Base-by-base conservation (phyloP, 305 asterid genomes). In the Withania somnifera region DNA sequence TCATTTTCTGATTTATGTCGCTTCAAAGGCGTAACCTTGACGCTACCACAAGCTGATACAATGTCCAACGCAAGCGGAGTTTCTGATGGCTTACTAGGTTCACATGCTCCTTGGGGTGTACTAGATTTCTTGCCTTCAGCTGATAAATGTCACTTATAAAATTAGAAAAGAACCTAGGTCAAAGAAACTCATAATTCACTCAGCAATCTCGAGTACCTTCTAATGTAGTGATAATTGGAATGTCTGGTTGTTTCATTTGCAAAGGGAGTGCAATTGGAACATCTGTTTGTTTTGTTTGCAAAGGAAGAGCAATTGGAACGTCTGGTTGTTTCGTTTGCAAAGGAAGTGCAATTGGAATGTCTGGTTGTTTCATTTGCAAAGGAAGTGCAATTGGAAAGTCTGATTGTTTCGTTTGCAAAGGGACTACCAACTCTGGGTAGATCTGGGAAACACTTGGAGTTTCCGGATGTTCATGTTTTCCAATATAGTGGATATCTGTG, bases 401-500 rank as follows among this genome's bases (percentile, higher is more conserved):
- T n/a, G n/a, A n/a, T n/a, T n/a, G n/a, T n/a, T 78, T 86, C 69
- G 79, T 86, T 87, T 88, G 92, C 19, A 82, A 34, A 84, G 87
- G 85, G n/a, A 82, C 68, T 26, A 67, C 85, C 83, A 76, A 42
- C 51, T 84, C 76, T 45, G 93, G 56, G 80, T 86, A 57, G 77
- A 66, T 84, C 81, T 81, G 91, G 32, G 90, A 88, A 78, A 84
- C 84, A 84, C 84, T 84, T 51, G 86, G 92, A 76, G 93, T 90
- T 89, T 87, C 89, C 77, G 93, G 93, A 82, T 95, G 99, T 82
- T 88, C 89, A 85, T 95, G 99, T 57, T 83, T 85, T 71, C 93
- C 98, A 66, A 95, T 87, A 89, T 92, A 95, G 56, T 91, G 92
- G 68, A 92, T 83, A 22, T 95, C 94, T 34, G 92, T 92, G 85